Conservation (phyloP, 192 early-diverging fungal species). For the Backusella parvicylindrica region DNA sequence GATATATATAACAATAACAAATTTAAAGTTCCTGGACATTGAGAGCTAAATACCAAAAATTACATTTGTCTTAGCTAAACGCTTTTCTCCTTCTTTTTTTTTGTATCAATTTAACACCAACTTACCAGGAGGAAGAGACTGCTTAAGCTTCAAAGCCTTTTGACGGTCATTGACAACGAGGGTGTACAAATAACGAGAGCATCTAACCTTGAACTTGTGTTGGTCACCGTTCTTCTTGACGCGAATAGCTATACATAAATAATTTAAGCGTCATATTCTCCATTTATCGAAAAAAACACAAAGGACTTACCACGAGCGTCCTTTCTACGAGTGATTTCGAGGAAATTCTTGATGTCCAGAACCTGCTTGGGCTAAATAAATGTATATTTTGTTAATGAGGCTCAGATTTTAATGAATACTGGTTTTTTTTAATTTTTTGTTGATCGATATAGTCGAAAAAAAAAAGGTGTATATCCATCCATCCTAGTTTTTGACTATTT, state of each 20-base stretch:
- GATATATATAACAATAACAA: background rate
- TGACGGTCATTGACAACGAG: conserved; percentile 90
- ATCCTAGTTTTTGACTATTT: background rate
- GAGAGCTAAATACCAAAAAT: background rate
- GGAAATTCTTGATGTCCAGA: conserved; percentile 97
- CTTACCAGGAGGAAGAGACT: conserved; percentile 92
- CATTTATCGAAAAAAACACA: background rate
- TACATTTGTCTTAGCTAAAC: background rate
- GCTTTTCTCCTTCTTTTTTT: background rate
- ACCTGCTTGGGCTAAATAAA: conserved; percentile 88
- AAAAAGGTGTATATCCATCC: background rate
- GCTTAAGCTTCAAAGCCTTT: conserved; percentile 95
- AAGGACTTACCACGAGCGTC: conserved; percentile 82
- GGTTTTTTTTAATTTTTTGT: background rate
- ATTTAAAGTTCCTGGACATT: conserved; percentile 11
- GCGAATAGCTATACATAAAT: conserved; percentile 59
- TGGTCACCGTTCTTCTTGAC: conserved; percentile 93
- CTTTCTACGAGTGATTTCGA: conserved; percentile 93
- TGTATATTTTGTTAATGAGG: background rate
- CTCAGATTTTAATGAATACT: background rate
- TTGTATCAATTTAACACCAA: background rate
- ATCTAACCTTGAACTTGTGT: conserved; percentile 99
- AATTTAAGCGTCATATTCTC: background rate
- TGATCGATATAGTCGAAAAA: background rate
- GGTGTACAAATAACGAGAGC: conserved; percentile 98